Base-by-base conservation (phyloP, 73 alveolate species). In the Urostyla sp. region DNA sequence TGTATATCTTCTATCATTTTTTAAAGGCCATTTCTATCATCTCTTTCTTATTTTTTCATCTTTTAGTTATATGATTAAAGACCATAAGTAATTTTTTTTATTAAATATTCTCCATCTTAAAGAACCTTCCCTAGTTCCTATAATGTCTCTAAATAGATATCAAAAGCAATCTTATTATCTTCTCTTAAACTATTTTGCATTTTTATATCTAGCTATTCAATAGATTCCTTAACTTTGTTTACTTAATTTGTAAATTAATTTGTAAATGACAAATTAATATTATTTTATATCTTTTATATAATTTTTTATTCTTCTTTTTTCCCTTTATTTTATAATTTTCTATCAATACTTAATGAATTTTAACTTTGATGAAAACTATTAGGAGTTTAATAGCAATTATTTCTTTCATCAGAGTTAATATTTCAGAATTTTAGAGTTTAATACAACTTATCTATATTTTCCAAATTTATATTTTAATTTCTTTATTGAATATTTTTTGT, bases 1-100 rank as follows among this genome's bases (percentile, higher is more conserved):
- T 63, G 28, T 4, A 63, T 43, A 13, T 63, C 79, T 31, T 63
- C 79, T 2, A 63, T 63, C 1, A 63, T 60, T 40, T 63, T 63
- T 63, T 63, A 27, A 32, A 43, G 44, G 37, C 44, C 28, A 34
- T 43, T 37, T 23, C 20, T 1, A 18, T 63, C 79, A 5, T 63
- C 10, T n/a, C 44, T 63, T 31, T 43, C 0, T 5, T 37, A 38
- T 2, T 1, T 3, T 32, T 28, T 28, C 44, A 43, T 11, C 45
- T 43, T 36, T 1, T 63, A 10, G 44, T 38, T 24, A 21, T 15
- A 23, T 5, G 37, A 44, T 31, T 63, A 43, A 4, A 63, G 2
- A n/a, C 53, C 43, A 8, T 2, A 1, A 2, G 10, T 1, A 13
- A 63, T 3, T 8, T 43, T 63, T 37, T 21, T 20, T 5, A 63